These are phyloP conservation scores for Candida sojae DNA, from an alignment of 1,139 yeast genomes.

Conservation along the genomic window DNA sequence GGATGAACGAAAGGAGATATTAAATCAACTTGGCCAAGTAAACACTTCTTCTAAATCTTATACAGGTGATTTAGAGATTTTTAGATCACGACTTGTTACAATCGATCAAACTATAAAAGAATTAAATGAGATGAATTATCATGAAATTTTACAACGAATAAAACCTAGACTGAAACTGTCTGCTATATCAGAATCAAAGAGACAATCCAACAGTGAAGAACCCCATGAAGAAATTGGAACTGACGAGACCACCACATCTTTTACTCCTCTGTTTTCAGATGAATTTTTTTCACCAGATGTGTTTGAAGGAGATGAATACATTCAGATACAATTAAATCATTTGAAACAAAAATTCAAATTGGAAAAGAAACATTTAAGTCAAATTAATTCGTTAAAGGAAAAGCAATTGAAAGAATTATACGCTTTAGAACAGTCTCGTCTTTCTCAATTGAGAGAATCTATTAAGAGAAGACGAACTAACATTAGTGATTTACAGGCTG, in stretches of 20 bases:
- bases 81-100: neutral
- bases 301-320: neutral
- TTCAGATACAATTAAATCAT: neutral
- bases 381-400: neutral
- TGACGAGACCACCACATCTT: neutral
- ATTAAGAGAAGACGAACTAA: neutral
- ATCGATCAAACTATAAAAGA: neutral
- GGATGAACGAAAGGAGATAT: neutral
- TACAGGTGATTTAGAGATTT: neutral
- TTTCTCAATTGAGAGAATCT: neutral
- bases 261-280: too few species aligned
- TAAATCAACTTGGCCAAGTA: neutral
- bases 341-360: neutral
- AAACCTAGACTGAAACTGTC: neutral
- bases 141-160: neutral
- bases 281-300: neutral
- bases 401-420: neutral
- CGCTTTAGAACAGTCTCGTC: neutral
- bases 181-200: neutral
- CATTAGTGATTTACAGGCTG: neutral
- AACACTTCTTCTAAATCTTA: neutral
- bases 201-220: neutral
- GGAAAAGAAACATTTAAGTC: neutral
- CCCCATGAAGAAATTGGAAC: neutral
- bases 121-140: neutral